Base-by-base conservation (phyloP, 1,139 yeast species). In the Kodamaea sp. region DNA sequence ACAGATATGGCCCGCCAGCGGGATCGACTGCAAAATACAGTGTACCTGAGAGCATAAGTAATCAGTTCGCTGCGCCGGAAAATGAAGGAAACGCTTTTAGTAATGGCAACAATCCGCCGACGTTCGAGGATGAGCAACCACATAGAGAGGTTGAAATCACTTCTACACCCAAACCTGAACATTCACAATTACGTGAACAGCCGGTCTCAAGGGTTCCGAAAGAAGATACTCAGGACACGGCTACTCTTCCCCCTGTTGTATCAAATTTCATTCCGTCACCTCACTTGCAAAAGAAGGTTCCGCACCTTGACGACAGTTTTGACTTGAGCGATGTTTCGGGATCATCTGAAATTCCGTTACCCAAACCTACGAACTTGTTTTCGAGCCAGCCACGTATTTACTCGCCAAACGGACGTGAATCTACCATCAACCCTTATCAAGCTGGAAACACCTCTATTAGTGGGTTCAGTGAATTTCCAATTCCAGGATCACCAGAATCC, bases 401-500 rank as follows among this genome's bases (percentile, higher is more conserved):
- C n/a, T 24, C 37, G 1, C 39, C 37, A 14, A 37, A 37, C 31
- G 30, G 32, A 10, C 44, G 40, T 24, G 53, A 51, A 14, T 42
- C 61, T 1, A 47, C 53, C 48, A 57, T 59, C 40, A 49, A 58
- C 28, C 63, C 68, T 2, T 62, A 57, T 38, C 63, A 59, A 33
- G 26, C 7, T 24, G 42, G 46, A 31, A 38, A 48, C 19, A 41
- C 52, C 4, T 55, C 47, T 4, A 55, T 53, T 39, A 62, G 57
- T 21, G 55, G 63, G 4, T 61, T 69, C 34, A 70, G 66, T 21
- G 70, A 61, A 24, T 70, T 69, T 46, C 70, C 76, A 3, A 70
- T 70, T 18, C 76, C 76, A 2, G 73, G 74, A 4, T 65, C 74
- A 1, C 76, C 76, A 3, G 76, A 70, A 18, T 52, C 55, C 28